Evolutionary conservation across 176 grass and related monocot species (phyloP).

Genomic region (Raddia distichophylla): DNA sequence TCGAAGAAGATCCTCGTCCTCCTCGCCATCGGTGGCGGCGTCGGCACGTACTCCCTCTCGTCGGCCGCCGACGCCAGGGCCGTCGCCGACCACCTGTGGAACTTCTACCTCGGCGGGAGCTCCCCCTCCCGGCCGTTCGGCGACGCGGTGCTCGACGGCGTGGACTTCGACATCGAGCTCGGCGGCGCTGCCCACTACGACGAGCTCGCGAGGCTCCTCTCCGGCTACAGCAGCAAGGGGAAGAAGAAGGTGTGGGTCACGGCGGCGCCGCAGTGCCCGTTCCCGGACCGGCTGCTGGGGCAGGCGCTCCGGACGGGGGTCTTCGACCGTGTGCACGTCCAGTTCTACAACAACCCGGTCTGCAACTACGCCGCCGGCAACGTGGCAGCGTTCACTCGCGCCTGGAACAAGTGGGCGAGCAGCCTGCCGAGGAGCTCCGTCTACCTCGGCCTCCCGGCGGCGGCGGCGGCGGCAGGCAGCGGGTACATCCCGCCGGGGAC

Average conservation of each 20-base stretch:
- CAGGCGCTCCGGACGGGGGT: slow-evolving; percentile 27
- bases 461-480: not conserved
- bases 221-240: not conserved
- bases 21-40: slow-evolving; percentile 30
- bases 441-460: slow-evolving; percentile 15
- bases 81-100: slow-evolving; percentile 16
- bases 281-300: slow-evolving; percentile 50
- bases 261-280: slow-evolving; percentile 72
- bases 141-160: slow-evolving; percentile 8
- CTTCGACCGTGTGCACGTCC: slow-evolving; percentile 23
- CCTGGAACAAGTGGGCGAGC: not conserved
- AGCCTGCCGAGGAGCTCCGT: slow-evolving; percentile 13
- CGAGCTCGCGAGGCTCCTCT: slow-evolving; percentile 6
- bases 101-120: not conserved
- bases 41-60: slow-evolving; percentile 24
- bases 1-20: slow-evolving; percentile 23
- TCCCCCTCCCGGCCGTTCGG: not conserved
- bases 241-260: slow-evolving; percentile 24
- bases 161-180: slow-evolving; percentile 34
- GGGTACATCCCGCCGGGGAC: not conserved
- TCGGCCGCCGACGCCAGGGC: slow-evolving; percentile 22
- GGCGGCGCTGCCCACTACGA: not conserved
- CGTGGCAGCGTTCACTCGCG: not conserved
- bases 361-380: slow-evolving; percentile 20
- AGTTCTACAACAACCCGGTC: slow-evolving; percentile 25